Base-by-base conservation (phyloP, 2,329 filamentous ascomycete species). In the Colletotrichum siamense region DNA sequence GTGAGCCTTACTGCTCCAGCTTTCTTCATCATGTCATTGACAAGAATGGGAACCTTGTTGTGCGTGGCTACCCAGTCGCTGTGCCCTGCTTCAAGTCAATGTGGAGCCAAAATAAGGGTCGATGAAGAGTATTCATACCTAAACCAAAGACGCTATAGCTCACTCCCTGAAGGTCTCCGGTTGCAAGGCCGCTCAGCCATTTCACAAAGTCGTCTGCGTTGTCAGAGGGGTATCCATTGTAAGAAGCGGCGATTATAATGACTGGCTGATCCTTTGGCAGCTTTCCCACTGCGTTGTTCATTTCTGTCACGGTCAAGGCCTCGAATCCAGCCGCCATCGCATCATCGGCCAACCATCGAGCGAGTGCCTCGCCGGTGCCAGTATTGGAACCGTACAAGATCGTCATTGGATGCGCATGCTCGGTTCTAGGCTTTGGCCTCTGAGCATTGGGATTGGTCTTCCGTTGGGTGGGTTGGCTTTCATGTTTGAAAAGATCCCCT, bases 301-400 rank as follows among this genome's bases (percentile, higher is more conserved):
- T 83, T 2, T 89, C 87, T 26, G 89, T 87, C 3, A 93, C 84
- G 5, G 86, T 86, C 3, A 84, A 82, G 7, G 91, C 90, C 6
- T 82, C 83, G 82, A 92, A 95, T 0, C 94, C 94, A 79, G 91
- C 91, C 5, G 83, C 82, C 3, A 86, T 79, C 1, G 93, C 93
- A 79, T 92, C 89, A 10, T 88, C 86, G 1, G 92, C 92, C 13
- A 95, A 82, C 32, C 90, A 87, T 77, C 93, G 89, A 1, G 94
- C 92, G 62, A 95, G 88, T 2, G 92, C 88, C 82, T 95, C 93
- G 81, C 94, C 96, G 2, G 94, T 96, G 1, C 94, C 94, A 3
- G 91, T 92, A 81, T 95, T 95, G 22, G 92, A 94, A 4, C 94
- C 94, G 80, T 94, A 96, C 59, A 93, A 90, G 24, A 96, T 89